Percentiles rank a stretch among this genome's conserved stretches.
These are phyloP conservation scores for Epithemia pelagica DNA, from an alignment of 108 stramenopile genomes.

Conservation along the genomic window DNA sequence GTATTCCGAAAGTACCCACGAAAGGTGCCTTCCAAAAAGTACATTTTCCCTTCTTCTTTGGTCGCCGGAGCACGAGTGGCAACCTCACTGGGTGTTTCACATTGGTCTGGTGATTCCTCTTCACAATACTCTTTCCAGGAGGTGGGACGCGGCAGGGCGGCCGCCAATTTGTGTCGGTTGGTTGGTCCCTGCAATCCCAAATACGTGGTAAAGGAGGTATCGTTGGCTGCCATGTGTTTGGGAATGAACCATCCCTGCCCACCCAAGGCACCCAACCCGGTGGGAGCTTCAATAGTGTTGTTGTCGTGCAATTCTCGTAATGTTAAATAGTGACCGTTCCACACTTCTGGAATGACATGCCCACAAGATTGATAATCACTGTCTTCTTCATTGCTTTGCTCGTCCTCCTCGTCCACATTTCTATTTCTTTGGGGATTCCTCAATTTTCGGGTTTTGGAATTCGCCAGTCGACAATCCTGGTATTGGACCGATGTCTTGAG, in stretches of 20 bases:
- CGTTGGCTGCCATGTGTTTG: constrained; percentile 7
- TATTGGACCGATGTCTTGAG: background rate
- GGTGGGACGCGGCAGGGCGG: constrained; percentile 13
- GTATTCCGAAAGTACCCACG: constrained; percentile 32
- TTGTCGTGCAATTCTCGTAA: too few relatives aligned
- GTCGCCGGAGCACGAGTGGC: constrained; percentile 4
- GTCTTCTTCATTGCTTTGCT: too few relatives aligned
- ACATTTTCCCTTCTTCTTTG: constrained; percentile 12
- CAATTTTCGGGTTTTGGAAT: background rate
- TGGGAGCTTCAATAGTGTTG: too few relatives aligned
- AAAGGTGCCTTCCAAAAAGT: constrained; percentile 11
- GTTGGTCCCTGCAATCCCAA: constrained; percentile 25
- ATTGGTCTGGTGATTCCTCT: background rate
- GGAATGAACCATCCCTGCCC: constrained; percentile 30
- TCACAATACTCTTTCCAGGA: constrained; percentile 18
- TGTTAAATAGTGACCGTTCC: too few relatives aligned
- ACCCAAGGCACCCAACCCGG: constrained; percentile 23
- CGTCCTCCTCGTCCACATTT: too few relatives aligned
- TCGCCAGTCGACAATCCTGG: too few relatives aligned
- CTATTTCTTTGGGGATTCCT: too few relatives aligned
- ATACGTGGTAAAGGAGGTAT: constrained; percentile 24
- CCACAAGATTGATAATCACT: constrained; percentile 23
- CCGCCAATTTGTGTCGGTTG: constrained; percentile 14
- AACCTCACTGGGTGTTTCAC: constrained; percentile 3
- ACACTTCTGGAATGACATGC: constrained; percentile 22